Evolutionary conservation across 352 stramenopile genomes (phyloP), one percentile per base, ranked within the genome.

Genomic region (Pythium rishiriense): DNA sequence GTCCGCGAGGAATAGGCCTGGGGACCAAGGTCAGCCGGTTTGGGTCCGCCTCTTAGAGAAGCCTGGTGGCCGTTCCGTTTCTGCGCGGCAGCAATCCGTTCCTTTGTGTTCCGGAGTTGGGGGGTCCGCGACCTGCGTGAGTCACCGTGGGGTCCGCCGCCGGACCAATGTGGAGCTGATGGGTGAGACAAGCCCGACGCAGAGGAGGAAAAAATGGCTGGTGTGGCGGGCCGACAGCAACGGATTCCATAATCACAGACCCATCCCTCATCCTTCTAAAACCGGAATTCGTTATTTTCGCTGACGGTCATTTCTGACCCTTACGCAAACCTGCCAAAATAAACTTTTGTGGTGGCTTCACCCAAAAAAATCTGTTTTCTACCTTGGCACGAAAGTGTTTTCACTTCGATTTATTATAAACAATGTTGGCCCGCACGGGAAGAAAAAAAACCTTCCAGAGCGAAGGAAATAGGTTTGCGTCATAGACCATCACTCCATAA

Each of bases 271-370:
- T 45, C 29, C 37, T 17, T 43, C 37, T 1, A 12, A 43, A 43
- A 43, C 10, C 2, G 11, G 37, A 31, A 11, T 10, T 12, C 3
- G 4, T 21, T 26, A 11, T 35, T 52, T 35, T 42, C 4, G 26
- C 6, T 17, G 29, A 57, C 33, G 50, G 31, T 57, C 50, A 57
- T 33, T 57, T 57, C 46, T 57, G 50, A 57, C 33, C 50, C 2
- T 26, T 45, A 22, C 25, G 28, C 28, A 57, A 24, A 46, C 8
- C 50, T 33, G 21, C 50, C 45, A 57, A 57, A 57, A 33, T 57
- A 6, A 57, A 29, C 31, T 43, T 39, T 12, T 9, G 17, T 9
- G 33, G 33, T 17, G 11, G 33, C 33, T 14, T 17, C 33, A 9
- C 17, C 10, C 10, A 17, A 14, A 39, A 39, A 39, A 14, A 17